These are phyloP conservation scores for Penicillium riverlandense DNA, from an alignment of 495 filamentous ascomycete genomes.

Conservation along the genomic window DNA sequence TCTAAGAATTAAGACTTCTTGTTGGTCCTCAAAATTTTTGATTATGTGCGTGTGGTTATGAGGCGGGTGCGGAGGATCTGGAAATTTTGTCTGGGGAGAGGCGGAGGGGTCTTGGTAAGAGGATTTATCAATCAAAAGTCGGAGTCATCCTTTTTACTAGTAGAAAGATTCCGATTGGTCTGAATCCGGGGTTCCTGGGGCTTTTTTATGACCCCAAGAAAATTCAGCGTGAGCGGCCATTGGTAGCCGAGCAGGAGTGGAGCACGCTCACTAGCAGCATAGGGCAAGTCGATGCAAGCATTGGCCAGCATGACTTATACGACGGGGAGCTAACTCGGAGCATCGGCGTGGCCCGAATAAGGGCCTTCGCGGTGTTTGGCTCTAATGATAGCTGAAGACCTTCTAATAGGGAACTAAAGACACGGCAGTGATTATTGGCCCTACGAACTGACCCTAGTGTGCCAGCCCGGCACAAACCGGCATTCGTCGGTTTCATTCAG, in stretches of 20 bases:
- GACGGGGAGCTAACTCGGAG: no score
- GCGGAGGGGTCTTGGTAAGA: not conserved
- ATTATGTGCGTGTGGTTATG: no score
- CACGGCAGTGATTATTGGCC: no score
- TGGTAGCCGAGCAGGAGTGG: not conserved
- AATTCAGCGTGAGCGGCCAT: not conserved
- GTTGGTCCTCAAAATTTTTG: no score
- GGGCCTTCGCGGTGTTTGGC: no score
- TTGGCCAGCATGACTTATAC: no score
- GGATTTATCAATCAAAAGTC: slow-evolving; percentile 9
- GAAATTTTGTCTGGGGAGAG: not conserved
- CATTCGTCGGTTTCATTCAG: no score
- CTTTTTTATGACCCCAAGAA: not conserved
- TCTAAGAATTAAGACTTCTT: not conserved
- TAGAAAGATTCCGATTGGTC: slow-evolving; percentile 12
- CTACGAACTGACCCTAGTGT: no score
- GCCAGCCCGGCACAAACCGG: no score
- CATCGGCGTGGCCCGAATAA: no score
- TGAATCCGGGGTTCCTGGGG: not conserved
- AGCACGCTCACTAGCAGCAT: not conserved
- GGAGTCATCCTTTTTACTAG: slow-evolving; percentile 2
- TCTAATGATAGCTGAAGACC: no score
- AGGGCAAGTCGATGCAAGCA: not conserved
- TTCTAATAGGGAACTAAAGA: no score
- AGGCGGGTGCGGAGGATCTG: not conserved